Percentiles rank a stretch among this genome's conserved stretches.
Evolutionary conservation across 2,329 filamentous ascomycete species (phyloP).

Genomic region (Claviceps capensis): DNA sequence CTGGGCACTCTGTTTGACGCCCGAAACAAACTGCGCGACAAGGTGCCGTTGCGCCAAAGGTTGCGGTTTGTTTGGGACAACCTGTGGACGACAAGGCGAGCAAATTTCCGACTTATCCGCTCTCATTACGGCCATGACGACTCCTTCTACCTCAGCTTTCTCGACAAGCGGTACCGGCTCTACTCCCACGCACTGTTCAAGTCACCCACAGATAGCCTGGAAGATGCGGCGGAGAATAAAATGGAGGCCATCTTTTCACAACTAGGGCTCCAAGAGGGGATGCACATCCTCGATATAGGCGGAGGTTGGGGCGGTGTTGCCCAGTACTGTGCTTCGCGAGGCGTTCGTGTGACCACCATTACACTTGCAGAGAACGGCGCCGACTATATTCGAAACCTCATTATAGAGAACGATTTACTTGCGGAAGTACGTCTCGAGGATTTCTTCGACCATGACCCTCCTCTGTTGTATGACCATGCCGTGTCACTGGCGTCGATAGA

Average conservation of each 20-base stretch:
- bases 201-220: not conserved
- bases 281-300: slow-evolving; percentile 1
- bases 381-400: not conserved
- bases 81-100: not conserved
- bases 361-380: not conserved
- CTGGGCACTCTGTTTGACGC: not conserved
- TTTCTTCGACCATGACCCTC: slow-evolving; percentile 1
- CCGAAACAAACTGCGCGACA: not conserved
- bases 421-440: not conserved
- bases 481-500: not conserved
- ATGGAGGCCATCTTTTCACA: slow-evolving; percentile 1
- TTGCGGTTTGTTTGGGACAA: not conserved
- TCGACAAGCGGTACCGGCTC: not conserved
- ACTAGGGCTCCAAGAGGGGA: not conserved
- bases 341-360: slow-evolving; percentile 1
- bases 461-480: not conserved
- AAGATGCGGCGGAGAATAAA: not conserved
- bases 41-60: slow-evolving; percentile 1
- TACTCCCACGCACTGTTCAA: slow-evolving; percentile 3
- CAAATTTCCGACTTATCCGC: not conserved
- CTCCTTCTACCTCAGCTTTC: not conserved
- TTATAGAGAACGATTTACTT: not conserved
- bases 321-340: not conserved
- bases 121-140: not conserved
- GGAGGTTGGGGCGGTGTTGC: slow-evolving; percentile 2